Evolutionary conservation across 495 filamentous ascomycete species (phyloP).

Genomic region (Penicillium taxi): DNA sequence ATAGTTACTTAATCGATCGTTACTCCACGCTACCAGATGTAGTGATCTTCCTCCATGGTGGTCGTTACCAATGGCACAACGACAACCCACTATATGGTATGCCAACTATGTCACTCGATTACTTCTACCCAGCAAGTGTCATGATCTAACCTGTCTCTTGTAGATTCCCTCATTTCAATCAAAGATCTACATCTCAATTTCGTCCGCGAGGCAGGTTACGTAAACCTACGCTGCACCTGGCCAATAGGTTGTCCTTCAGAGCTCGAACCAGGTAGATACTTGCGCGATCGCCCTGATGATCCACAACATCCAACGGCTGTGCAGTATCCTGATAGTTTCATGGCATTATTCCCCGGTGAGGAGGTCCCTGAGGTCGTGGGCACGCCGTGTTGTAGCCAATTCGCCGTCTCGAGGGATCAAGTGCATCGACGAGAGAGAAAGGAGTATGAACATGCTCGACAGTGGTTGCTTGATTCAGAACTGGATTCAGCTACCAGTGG

Average conservation of each 20-base stretch:
- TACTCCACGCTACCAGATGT: conserved; percentile 39
- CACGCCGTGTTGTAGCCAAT: conserved; percentile 59
- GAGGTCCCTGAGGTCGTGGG: conserved; percentile 26
- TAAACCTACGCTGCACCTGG: conserved; percentile 41
- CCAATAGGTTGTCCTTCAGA: conserved; percentile 36
- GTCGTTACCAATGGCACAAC: conserved; percentile 44
- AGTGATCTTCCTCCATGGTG: conserved; percentile 40
- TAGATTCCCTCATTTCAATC: conserved; percentile 22
- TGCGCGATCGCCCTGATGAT: conserved; percentile 18
- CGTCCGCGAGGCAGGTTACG: conserved; percentile 34
- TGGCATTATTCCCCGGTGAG: conserved; percentile 32
- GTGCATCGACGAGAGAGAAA: conserved; percentile 36
- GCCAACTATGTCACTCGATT: conserved; percentile 7
- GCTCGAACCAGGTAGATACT: conserved; percentile 21
- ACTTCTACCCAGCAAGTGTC: not conserved
- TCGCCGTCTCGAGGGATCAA: conserved; percentile 49
- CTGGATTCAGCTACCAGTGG: conserved; percentile 49
- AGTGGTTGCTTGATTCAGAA: conserved; percentile 54
- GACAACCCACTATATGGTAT: conserved; percentile 43
- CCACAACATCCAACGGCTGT: conserved; percentile 13
- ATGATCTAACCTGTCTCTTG: not conserved
- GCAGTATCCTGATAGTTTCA: conserved; percentile 22
- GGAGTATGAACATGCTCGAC: conserved; percentile 45
- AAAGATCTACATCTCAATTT: conserved; percentile 16
- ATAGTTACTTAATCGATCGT: conserved; percentile 37